A percentile compares a stretch with the other conserved stretches of the same genome.
These are phyloP conservation scores for Pluteus cervinus DNA, from an alignment of 768 basidiomycete species.

Conservation along the genomic window DNA sequence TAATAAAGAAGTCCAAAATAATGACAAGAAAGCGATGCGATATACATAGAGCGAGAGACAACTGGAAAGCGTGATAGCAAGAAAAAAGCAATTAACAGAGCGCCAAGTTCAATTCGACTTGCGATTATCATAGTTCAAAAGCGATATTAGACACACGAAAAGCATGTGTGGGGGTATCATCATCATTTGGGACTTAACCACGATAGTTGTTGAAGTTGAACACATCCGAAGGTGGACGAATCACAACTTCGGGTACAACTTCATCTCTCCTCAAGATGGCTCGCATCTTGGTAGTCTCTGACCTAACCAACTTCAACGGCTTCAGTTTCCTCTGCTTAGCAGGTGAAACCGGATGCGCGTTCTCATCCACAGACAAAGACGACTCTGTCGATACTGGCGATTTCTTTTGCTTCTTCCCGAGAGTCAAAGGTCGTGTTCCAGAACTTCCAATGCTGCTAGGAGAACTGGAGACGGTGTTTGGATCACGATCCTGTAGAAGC, in stretches of 20 bases:
- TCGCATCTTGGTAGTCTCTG: slow-evolving; percentile 59
- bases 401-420: slow-evolving; percentile 49
- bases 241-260: slow-evolving; percentile 53
- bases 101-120: too few relatives aligned
- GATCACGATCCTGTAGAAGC: slow-evolving; percentile 55
- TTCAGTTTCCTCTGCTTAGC: slow-evolving; percentile 43
- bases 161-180: too few relatives aligned
- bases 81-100: too few relatives aligned
- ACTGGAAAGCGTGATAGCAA: too few relatives aligned
- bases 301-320: slow-evolving; percentile 53
- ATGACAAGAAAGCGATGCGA: too few relatives aligned
- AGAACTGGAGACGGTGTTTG: slow-evolving; percentile 24
- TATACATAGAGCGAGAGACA: too few relatives aligned
- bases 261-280: slow-evolving; percentile 50
- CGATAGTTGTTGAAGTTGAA: too few relatives aligned
- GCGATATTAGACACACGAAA: too few relatives aligned
- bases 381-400: slow-evolving; percentile 15
- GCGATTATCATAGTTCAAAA: too few relatives aligned
- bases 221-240: slow-evolving; percentile 64
- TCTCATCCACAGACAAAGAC: slow-evolving; percentile 28
- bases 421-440: slow-evolving; percentile 47
- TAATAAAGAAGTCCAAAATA: too few relatives aligned
- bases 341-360: slow-evolving; percentile 29
- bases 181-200: too few relatives aligned
- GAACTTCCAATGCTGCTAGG: slow-evolving; percentile 14